Base-by-base conservation (phyloP, 148 eudicot species). In the Heliamphora exappendiculata region DNA sequence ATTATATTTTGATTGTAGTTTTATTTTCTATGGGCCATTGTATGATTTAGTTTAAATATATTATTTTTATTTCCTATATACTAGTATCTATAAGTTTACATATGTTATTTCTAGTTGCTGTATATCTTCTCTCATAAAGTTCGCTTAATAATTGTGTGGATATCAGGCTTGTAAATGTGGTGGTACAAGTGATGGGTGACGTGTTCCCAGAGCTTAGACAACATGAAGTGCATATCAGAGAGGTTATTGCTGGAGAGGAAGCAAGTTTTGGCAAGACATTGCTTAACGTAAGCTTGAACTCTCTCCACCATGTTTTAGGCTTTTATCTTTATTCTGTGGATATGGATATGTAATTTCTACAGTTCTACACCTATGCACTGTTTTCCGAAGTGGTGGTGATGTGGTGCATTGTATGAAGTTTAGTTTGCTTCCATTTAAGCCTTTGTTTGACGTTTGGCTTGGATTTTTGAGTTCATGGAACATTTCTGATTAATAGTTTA, bases 231-330 rank as follows among this genome's bases (percentile, higher is more conserved):
- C 89, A 80, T 80, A 93, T 96, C 72, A 85, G 84, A 79, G 91
- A 88, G 47, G 75, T 82, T 54, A 91, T 96, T 89, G 89, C 99
- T 37, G 91, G 53, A 37, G 99, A 96, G 81, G 99, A 96, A 80
- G 73, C 85, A 80, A 96, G 95, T 82, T 96, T 96, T 79, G 91
- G 94, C 66, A 91, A 88, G 83, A 95, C 99, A 65, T 85, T 95
- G 87, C 85, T 83, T 39, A 89, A 93, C 82, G 99, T 95, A 78
- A 83, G 88, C 71, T 69, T 62, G 67, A 42, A 58, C 72, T 59
- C 63, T 57, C 45, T 47, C 45, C 63, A 14, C 50, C n/a, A 45
- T 17, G 0, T 54, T 64, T 51, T 50, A 13, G 59, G 31, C 17
- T 71, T 50, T 49, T 53, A 51, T 44, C 17, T 51, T 29, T n/a